Evolutionary conservation across 2,329 filamentous ascomycete genomes (phyloP).

Genomic region (Grosmannia huntii): DNA sequence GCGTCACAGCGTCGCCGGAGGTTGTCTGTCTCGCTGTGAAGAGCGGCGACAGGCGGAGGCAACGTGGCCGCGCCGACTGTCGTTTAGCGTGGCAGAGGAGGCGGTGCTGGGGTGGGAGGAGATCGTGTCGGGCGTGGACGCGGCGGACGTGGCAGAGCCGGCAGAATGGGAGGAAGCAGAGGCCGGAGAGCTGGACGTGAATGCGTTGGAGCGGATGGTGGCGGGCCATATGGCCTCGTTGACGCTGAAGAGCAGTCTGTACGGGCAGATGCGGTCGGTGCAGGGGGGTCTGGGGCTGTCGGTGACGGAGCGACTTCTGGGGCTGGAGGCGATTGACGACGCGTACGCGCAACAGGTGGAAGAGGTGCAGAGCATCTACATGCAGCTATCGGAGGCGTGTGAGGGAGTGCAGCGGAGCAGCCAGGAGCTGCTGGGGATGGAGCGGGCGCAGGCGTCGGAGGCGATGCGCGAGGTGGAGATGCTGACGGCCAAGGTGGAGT

Average conservation of each 20-base stretch:
- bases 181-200: conserved; percentile 7
- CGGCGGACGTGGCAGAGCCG: not conserved
- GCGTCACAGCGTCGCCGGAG: conserved; percentile 41
- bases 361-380: conserved; percentile 53
- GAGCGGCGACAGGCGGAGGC: not conserved
- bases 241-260: conserved; percentile 44
- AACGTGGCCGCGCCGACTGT: conserved; percentile 57
- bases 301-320: conserved; percentile 44
- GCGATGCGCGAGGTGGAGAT: conserved; percentile 67
- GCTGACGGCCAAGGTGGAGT: conserved; percentile 75
- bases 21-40: no score
- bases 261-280: conserved; percentile 37
- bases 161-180: not conserved
- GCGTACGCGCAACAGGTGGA: conserved; percentile 50
- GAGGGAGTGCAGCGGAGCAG: conserved; percentile 54
- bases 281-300: conserved; percentile 43
- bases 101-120: conserved; percentile 57
- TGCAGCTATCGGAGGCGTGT: conserved; percentile 57
- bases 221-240: conserved; percentile 25
- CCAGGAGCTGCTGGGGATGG: conserved; percentile 55
- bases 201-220: conserved; percentile 12
- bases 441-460: conserved; percentile 57
- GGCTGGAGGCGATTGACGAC: conserved; percentile 47
- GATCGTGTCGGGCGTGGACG: conserved; percentile 23
- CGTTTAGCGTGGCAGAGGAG: conserved; percentile 64